A percentile compares a stretch with the other conserved stretches of the same genome.
Evolutionary conservation across 2,329 filamentous ascomycete genomes (phyloP).

Genomic region (Nemania sp.): DNA sequence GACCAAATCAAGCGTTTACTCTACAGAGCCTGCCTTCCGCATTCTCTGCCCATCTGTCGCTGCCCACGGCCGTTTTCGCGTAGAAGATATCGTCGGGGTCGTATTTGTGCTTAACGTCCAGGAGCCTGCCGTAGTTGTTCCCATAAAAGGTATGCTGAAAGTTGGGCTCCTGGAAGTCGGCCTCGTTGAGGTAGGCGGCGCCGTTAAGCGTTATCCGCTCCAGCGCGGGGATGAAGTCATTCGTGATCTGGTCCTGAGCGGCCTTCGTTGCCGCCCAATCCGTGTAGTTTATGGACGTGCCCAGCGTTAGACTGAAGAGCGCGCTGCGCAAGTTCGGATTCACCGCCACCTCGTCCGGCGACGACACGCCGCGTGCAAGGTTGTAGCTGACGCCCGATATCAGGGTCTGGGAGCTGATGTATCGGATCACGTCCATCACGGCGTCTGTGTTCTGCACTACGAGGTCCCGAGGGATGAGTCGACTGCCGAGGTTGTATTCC

Average conservation of each 20-base stretch:
- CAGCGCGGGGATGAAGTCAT: constrained; percentile 34
- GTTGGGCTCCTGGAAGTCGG: constrained; percentile 41
- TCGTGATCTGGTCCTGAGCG: constrained; percentile 35
- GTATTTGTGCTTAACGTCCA: constrained; percentile 47
- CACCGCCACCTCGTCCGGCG: constrained; percentile 6
- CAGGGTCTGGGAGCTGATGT: constrained; percentile 35
- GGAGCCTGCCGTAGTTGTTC: constrained; percentile 41
- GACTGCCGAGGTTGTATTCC: constrained; percentile 25
- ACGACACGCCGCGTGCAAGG: neutral
- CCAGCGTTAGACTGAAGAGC: constrained; percentile 23
- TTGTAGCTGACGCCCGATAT: constrained; percentile 11
- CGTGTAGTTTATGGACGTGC: neutral
- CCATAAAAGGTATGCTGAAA: constrained; percentile 44
- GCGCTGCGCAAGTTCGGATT: constrained; percentile 16
- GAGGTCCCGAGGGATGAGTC: constrained; percentile 21
- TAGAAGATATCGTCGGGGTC: constrained; percentile 47
- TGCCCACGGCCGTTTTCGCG: constrained; percentile 47
- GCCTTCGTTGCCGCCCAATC: constrained; percentile 11
- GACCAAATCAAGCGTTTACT: neutral
- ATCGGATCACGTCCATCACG: constrained; percentile 36
- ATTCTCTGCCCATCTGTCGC: constrained; percentile 44
- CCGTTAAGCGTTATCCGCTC: constrained; percentile 28
- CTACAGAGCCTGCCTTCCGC: neutral
- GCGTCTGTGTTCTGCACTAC: neutral
- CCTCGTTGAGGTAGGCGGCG: constrained; percentile 47